Evolutionary conservation across 140 eudicot genomes (phyloP).

Genomic region (Bidens hawaiensis): DNA sequence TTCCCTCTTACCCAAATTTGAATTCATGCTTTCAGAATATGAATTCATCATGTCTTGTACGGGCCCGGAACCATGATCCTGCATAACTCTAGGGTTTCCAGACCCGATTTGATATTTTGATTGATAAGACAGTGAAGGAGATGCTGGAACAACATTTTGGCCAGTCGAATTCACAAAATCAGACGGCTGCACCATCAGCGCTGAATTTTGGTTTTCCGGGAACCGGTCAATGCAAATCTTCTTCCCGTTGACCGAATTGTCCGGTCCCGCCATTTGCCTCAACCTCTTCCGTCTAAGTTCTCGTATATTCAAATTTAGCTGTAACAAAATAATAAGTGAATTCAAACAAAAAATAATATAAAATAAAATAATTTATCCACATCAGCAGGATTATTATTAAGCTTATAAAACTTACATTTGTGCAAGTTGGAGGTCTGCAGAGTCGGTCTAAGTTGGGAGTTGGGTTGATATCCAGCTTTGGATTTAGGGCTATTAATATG

Average conservation of each 20-base stretch:
- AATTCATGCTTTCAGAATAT: slow-evolving; percentile 42
- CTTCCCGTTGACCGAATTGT: slow-evolving; percentile 52
- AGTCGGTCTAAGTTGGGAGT: slow-evolving; percentile 72
- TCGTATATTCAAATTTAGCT: slow-evolving; percentile 59
- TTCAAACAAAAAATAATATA: neutral
- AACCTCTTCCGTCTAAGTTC: slow-evolving; percentile 63
- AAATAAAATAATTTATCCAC: neutral
- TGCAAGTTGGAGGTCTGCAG: slow-evolving; percentile 33
- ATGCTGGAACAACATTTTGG: slow-evolving; percentile 53
- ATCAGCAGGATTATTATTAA: slow-evolving; percentile 9
- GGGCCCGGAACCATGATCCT: slow-evolving; percentile 57
- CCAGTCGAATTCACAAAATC: slow-evolving; percentile 38
- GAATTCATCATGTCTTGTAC: slow-evolving; percentile 67
- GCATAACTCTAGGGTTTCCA: slow-evolving; percentile 54
- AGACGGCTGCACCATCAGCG: slow-evolving; percentile 45
- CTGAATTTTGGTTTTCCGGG: slow-evolving; percentile 54
- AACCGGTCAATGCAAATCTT: slow-evolving; percentile 57
- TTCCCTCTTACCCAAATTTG: slow-evolving; percentile 61
- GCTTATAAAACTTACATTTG: slow-evolving; percentile 40
- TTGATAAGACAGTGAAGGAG: slow-evolving; percentile 51
- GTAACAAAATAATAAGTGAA: slow-evolving; percentile 8
- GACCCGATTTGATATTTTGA: slow-evolving; percentile 61
- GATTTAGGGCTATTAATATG: slow-evolving; percentile 72
- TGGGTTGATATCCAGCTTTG: slow-evolving; percentile 73
- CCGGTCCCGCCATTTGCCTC: slow-evolving; percentile 47